Base-by-base conservation (phyloP, 1,139 yeast genomes). In the Casaregolazyma suthepensis region DNA sequence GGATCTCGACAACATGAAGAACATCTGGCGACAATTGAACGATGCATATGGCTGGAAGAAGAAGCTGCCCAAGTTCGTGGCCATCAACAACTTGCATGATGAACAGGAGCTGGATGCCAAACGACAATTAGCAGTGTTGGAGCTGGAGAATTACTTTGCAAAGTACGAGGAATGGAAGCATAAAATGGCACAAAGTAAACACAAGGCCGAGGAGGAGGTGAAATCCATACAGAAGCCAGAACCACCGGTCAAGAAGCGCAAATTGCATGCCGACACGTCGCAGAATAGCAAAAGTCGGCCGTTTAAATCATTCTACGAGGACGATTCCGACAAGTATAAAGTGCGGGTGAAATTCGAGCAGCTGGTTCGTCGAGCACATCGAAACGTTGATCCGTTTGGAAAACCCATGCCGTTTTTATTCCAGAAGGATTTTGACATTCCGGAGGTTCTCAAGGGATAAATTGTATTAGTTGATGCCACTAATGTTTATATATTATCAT, bases 371-470 rank as follows among this genome's bases (percentile, higher is more conserved):
- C 54, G 60, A 13, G 52, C 54, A 13, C 58, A 56, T 44, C 57
- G 65, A 5, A 59, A 56, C 48, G 48, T 54, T 10, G 55, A 56
- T 46, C 64, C 66, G 9, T 63, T 63, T 56, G 66, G 66, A 17
- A 55, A 52, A 20, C 54, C 54, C 9, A 43, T 63, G 5, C 66
- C 66, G 1, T 50, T 45, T 61, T 89, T 87, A 37, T 73, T 79
- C 59, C 85, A 84, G 63, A 78, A 85, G 7, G 79, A 81, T 49
- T 87, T 76, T 64, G 88, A 89, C 0, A 85, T 87, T 61, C 96
- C 96, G 0, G 89, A 85, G 56, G 13, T 2, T 35, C 7, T n/a
- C 94, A 86, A 66, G 87, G 95, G 95, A 60, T n/a, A n/a, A n/a
- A n/a, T 47, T 5, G 44, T 29, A 17, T 3, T 29, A 3, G 2